Percentiles rank a stretch among this genome's conserved stretches.
phyloP scores from a whole-genome alignment of 23 red algal genomes.

The Pyropia haitanensis region DNA sequence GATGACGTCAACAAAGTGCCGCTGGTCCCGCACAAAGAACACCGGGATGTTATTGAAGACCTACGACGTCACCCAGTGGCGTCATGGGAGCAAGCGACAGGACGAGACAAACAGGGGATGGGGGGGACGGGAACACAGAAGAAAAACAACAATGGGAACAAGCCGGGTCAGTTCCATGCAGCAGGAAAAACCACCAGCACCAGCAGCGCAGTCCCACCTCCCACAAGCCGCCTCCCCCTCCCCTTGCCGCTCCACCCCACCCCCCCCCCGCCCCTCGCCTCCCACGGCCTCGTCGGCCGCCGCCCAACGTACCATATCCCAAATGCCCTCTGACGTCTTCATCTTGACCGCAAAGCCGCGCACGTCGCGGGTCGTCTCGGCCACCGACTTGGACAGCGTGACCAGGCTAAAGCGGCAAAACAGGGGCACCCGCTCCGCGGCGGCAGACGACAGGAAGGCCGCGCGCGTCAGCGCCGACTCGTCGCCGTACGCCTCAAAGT shows the following conservation, averaged over 20 bases:
- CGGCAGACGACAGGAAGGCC: conserved; percentile 22
- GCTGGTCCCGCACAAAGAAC: conserved; percentile 80
- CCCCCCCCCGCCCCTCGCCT: too few relatives aligned
- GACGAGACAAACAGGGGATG: too few relatives aligned
- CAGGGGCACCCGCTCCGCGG: conserved; percentile 19
- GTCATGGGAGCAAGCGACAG: too few relatives aligned
- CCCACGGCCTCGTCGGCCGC: too few relatives aligned
- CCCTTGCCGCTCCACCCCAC: too few relatives aligned
- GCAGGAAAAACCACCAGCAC: too few relatives aligned
- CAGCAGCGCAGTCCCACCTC: too few relatives aligned
- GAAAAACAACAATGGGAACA: too few relatives aligned
- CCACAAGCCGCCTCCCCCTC: too few relatives aligned
- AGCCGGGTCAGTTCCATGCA: too few relatives aligned
- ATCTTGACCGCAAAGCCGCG: conserved; percentile 91
- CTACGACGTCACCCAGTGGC: too few relatives aligned
- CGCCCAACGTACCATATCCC: conserved; percentile 75
- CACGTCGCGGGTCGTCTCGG: conserved; percentile 80
- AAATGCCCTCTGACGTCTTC: conserved; percentile 67
- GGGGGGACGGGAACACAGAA: too few relatives aligned
- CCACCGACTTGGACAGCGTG: conserved; percentile 57
- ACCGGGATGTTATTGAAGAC: conserved; percentile 74
- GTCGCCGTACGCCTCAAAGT: conserved; percentile 45
- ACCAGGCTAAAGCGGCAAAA: conserved; percentile 72
- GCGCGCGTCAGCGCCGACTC: conserved; percentile 38
- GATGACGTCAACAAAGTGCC: conserved; percentile 85